Evolutionary conservation across 2,329 filamentous ascomycete genomes (phyloP), one percentile per base, ranked within the genome.

Genomic region (Septoria petroselini): DNA sequence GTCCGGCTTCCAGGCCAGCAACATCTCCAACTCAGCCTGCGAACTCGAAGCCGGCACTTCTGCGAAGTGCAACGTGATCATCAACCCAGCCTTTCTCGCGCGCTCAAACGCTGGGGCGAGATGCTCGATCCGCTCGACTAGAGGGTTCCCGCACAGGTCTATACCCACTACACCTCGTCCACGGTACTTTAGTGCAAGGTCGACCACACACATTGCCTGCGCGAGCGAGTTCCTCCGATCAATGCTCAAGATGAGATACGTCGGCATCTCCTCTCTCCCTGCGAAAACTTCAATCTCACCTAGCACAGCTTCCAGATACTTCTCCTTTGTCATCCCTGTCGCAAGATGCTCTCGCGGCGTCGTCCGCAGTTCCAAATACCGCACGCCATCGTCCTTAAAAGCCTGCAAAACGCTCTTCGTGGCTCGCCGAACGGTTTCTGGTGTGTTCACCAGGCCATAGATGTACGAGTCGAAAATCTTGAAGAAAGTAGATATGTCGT

Each of bases 331-430:
- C 31, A 88, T 70, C 11, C 69, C 69, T 4, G 73, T 71, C 0
- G 68, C 64, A 2, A 76, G 73, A 27, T 84, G 79, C 1, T 77
- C 75, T 45, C 88, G 80, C 1, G 88, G 88, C 1, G 87, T 93
- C 0, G 88, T 91, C 35, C 88, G 82, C 18, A 93, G 78, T 66
- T 94, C 88, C 9, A 91, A 76, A 64, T 93, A 91, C 48, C 80
- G 76, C 12, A 91, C 83, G 29, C 86, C 85, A 62, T 93, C 88
- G 19, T 68, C 66, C 42, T 78, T 73, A 62, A 93, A 94, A 60
- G 82, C 78, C 15, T 71, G 53, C 5, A 89, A 74, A 37, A 91
- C 86, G 4, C 79, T 76, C 34, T 70, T 72, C 1, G 86, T 89
- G 19, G 85, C 81, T 59, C 80, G 76, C 33, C 70, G 72, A 40